Conservation (phyloP, 176 grass and related monocot species). For the Oryza australiensis region DNA sequence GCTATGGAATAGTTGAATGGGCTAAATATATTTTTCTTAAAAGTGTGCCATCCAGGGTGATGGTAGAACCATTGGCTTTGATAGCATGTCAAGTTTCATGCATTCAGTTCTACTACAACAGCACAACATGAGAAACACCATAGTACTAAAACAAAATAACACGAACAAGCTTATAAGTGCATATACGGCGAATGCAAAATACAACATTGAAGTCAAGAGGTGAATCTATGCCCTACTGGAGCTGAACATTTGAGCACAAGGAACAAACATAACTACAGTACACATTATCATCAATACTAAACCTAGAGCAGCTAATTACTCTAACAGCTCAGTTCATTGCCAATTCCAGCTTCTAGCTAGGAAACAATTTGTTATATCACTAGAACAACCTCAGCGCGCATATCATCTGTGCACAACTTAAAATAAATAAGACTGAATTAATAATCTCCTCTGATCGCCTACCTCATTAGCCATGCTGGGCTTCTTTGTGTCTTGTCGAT, state of each 20-base stretch:
- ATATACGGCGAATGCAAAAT: background rate
- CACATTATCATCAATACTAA: constrained; percentile 25
- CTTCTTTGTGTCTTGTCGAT: constrained; percentile 2
- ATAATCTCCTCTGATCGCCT: constrained; percentile 16
- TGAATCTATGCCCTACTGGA: constrained; percentile 19
- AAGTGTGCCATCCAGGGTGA: background rate
- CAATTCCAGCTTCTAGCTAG: constrained; percentile 46
- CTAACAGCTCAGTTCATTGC: constrained; percentile 31
- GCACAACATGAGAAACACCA: constrained; percentile 13
- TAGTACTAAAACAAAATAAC: constrained; percentile 14
- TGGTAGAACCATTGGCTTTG: background rate
- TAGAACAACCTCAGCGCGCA: constrained; percentile 13
- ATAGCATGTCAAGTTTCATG: background rate
- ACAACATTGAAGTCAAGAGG: constrained; percentile 25
- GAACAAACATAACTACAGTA: constrained; percentile 16
- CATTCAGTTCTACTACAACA: background rate
- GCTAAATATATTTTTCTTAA: background rate
- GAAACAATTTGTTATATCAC: constrained; percentile 39
- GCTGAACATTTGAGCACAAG: constrained; percentile 9
- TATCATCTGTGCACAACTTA: constrained; percentile 31
- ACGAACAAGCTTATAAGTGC: background rate
- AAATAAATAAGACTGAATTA: constrained; percentile 18
- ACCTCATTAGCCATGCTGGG: constrained; percentile 28
- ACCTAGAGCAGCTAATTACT: constrained; percentile 25
- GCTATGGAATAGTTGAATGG: background rate